Conservation (phyloP, 805 yeast genomes). For the Saccharomycopsis sp. region DNA sequence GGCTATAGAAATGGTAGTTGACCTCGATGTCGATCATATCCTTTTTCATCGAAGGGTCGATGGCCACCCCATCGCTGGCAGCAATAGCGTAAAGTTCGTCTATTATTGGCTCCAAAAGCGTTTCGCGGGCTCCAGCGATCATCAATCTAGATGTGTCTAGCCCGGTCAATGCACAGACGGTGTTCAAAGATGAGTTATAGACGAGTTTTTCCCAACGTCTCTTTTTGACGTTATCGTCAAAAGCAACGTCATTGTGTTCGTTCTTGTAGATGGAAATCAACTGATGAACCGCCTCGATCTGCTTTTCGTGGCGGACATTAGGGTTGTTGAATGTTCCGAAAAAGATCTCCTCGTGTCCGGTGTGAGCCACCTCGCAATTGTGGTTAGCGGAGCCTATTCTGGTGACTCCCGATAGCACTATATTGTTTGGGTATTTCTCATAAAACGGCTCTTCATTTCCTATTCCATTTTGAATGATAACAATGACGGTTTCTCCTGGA, state of each 20-base stretch:
- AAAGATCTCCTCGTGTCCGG: constrained; percentile 40
- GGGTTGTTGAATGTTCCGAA: constrained; percentile 45
- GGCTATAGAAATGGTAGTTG: constrained; percentile 49
- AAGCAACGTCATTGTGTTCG: constrained; percentile 34
- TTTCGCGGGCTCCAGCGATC: constrained; percentile 35
- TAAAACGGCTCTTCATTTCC: constrained; percentile 54
- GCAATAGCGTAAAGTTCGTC: constrained; percentile 58
- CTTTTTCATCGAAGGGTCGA: constrained; percentile 43
- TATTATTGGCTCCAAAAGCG: constrained; percentile 52
- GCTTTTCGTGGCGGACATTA: constrained; percentile 27
- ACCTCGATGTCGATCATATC: constrained; percentile 38
- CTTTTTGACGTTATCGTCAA: constrained; percentile 39
- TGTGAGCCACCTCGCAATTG: constrained; percentile 42
- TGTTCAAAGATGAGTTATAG: constrained; percentile 61
- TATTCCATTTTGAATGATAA: constrained; percentile 60
- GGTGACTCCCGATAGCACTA: constrained; percentile 53
- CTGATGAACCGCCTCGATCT: constrained; percentile 31
- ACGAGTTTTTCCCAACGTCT: constrained; percentile 60
- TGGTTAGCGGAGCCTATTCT: constrained; percentile 51
- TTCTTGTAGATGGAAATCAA: constrained; percentile 34
- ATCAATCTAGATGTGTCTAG: constrained; percentile 51
- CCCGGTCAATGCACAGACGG: constrained; percentile 51
- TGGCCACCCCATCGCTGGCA: constrained; percentile 51
- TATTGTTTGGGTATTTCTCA: constrained; percentile 39
- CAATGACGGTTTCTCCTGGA: constrained; percentile 36